Evolutionary conservation across 345 rosid species (phyloP).

Genomic region (Cardamine chenopodiifolia): DNA sequence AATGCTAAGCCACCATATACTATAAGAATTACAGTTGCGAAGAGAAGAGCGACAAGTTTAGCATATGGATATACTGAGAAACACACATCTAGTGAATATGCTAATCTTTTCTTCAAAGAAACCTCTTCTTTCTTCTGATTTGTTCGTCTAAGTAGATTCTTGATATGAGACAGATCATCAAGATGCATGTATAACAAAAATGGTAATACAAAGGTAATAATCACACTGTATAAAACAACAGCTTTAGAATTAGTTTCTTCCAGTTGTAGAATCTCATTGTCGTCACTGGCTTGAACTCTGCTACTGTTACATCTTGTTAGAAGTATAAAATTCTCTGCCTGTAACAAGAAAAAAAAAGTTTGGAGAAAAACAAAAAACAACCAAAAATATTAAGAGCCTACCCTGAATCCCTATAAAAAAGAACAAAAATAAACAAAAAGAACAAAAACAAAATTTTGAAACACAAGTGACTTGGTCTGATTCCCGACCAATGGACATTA

Average conservation of each 20-base stretch:
- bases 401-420: neutral
- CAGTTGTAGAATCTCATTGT: constrained; percentile 41
- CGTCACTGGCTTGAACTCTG: constrained; percentile 38
- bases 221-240: constrained; percentile 62
- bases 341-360: constrained; percentile 45
- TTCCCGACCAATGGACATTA: neutral
- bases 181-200: constrained; percentile 72
- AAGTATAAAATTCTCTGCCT: constrained; percentile 69
- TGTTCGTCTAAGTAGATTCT: constrained; percentile 52
- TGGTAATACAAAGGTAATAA: constrained; percentile 60
- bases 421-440: neutral
- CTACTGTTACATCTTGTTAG: constrained; percentile 48
- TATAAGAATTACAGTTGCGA: constrained; percentile 79
- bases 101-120: constrained; percentile 87
- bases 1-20: constrained; percentile 83
- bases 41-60: constrained; percentile 87
- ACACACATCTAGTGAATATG: constrained; percentile 84
- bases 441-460: constrained; percentile 1
- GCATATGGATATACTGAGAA: constrained; percentile 89
- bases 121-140: constrained; percentile 65
- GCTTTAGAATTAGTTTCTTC: constrained; percentile 57
- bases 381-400: neutral
- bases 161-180: constrained; percentile 64
- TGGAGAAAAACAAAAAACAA: neutral
- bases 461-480: neutral